Evolutionary conservation across 2,329 filamentous ascomycete species (phyloP), one percentile per base, ranked within the genome.

Genomic region (Simplicillium aogashimaense): DNA sequence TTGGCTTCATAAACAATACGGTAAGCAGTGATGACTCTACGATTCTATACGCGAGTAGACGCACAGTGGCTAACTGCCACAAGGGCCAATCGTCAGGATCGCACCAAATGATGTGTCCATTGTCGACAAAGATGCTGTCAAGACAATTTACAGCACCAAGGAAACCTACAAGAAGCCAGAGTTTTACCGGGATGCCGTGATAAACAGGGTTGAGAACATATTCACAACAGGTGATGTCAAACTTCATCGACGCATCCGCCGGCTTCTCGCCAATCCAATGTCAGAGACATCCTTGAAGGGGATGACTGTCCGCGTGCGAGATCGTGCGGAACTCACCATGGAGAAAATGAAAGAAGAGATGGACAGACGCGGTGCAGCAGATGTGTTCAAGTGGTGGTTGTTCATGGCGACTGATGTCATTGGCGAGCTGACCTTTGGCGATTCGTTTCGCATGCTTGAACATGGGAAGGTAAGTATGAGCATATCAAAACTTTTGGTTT

Each of bases 71-170:
- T 25, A 25, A 25, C 20, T 25, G 20, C n/a, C 20, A 25, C 20
- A 25, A 35, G 33, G 33, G 5, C 35, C 16, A 20, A 32, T 43
- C 12, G 43, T 48, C 15, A 42, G 42, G 29, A 33, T 43, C 33
- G 39, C 44, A 4, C 47, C 43, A 7, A 44, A 45, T 18, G 40
- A 43, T 16, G 38, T 45, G 28, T 45, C 43, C 29, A 17, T 46
- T 16, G 29, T 11, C 16, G 16, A 25, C n/a, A 36, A 13, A 18
- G 35, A 25, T 14, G 35, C 17, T 17, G 18, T 36, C 35, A 36
- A 36, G 35, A 36, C n/a, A 18, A 18, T 36, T 18, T 36, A 36
- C 35, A 20, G n/a, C 35, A 36, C 18, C 10, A 17, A 28, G 25
- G 35, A 36, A 17, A 20, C 35, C 11, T 36, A 18, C 17, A 17